A percentile compares a stretch with the other conserved stretches of the same genome.
These are phyloP conservation scores for Trichothecium roseum DNA, from an alignment of 2,329 filamentous ascomycete genomes.

Conservation along the genomic window DNA sequence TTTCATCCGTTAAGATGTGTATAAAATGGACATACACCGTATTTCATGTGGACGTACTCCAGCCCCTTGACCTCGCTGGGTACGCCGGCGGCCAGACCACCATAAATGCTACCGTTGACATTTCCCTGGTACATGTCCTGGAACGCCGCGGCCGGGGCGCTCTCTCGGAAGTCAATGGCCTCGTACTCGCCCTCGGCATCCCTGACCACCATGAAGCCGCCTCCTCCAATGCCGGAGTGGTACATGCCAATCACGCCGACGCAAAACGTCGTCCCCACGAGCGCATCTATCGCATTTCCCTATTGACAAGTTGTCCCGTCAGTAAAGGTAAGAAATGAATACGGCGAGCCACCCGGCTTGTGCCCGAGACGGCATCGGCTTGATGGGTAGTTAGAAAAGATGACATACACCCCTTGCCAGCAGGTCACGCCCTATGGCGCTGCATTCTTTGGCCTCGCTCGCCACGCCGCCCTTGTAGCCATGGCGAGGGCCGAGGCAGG, in stretches of 20 bases:
- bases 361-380: too few relatives aligned
- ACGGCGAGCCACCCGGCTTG: too few relatives aligned
- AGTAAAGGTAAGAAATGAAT: background rate
- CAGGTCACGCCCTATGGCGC: constrained; percentile 55
- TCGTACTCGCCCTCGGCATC: constrained; percentile 67
- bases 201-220: constrained; percentile 80
- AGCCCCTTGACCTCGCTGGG: constrained; percentile 71
- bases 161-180: constrained; percentile 82
- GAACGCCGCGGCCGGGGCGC: constrained; percentile 70
- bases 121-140: constrained; percentile 80
- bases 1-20: background rate
- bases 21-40: constrained; percentile 38
- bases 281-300: constrained; percentile 69
- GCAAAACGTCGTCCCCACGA: constrained; percentile 65
- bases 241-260: constrained; percentile 69
- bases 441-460: constrained; percentile 60
- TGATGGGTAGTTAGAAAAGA: too few relatives aligned
- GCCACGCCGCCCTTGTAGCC: constrained; percentile 52
- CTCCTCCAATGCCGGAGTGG: constrained; percentile 76
- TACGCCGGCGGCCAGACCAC: constrained; percentile 62
- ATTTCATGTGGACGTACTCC: constrained; percentile 64
- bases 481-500: constrained; percentile 11
- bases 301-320: constrained; percentile 17
- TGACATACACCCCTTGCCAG: constrained; percentile 38
- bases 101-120: constrained; percentile 52